Percentiles rank a stretch among this genome's conserved stretches.
Evolutionary conservation across 1,139 yeast species (phyloP).

Genomic region (Komagataea norvegica): DNA sequence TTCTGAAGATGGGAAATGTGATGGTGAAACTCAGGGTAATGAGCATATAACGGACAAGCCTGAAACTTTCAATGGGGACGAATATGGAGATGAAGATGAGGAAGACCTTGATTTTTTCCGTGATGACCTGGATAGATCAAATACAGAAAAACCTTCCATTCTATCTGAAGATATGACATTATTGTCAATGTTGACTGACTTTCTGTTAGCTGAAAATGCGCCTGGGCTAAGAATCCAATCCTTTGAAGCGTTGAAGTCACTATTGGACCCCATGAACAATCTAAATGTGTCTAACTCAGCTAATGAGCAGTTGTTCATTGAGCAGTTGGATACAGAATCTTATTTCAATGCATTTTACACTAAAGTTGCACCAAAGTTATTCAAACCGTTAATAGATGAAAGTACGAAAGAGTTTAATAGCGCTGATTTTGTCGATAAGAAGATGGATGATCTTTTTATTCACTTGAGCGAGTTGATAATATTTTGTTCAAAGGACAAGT

Average conservation of each 20-base stretch:
- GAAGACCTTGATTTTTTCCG: conserved; percentile 9
- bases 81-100: conserved; percentile 9
- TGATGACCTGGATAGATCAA: too few species aligned
- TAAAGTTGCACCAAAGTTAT: conserved; percentile 56
- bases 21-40: background rate
- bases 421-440: conserved; percentile 9
- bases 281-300: conserved; percentile 15
- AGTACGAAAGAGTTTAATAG: background rate
- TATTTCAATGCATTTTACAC: conserved; percentile 60
- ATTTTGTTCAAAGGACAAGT: conserved; percentile 54
- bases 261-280: conserved; percentile 51
- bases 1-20: conserved; percentile 6
- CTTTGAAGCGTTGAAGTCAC: conserved; percentile 71
- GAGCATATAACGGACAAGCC: background rate
- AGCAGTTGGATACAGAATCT: conserved; percentile 42
- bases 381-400: conserved; percentile 41
- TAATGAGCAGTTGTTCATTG: conserved; percentile 29
- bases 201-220: conserved; percentile 59
- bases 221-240: conserved; percentile 79
- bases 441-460: conserved; percentile 43
- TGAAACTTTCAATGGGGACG: background rate
- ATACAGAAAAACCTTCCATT: conserved; percentile 14
- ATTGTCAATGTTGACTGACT: conserved; percentile 52
- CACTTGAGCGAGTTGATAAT: conserved; percentile 66
- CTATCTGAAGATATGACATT: conserved; percentile 59